Conservation (phyloP, 1,284 basidiomycete species). For the Moniliella sp. region DNA sequence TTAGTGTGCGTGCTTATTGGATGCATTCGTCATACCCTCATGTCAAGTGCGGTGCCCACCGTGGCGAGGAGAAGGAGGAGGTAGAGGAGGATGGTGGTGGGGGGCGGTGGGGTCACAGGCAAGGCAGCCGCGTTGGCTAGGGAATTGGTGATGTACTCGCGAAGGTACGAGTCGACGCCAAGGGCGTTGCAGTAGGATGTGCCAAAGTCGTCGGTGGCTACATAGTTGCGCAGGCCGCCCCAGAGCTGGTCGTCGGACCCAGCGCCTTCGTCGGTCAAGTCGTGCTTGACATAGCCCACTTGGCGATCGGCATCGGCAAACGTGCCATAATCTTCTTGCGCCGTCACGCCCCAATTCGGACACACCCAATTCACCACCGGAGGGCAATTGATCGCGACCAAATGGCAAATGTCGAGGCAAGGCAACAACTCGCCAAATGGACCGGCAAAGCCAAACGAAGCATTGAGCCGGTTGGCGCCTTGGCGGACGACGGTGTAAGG, state of each 20-base stretch:
- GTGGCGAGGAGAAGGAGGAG: too few species aligned
- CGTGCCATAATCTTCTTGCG: conserved; percentile 27
- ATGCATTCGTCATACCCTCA: too few species aligned
- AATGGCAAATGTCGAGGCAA: conserved; percentile 27
- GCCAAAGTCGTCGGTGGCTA: conserved; percentile 28
- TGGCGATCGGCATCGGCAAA: conserved; percentile 25
- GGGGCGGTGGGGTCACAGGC: too few species aligned
- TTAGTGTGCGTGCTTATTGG: too few species aligned
- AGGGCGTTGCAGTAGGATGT: conserved; percentile 28
- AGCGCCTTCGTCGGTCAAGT: neutral
- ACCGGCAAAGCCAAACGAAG: conserved; percentile 4
- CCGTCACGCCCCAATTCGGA: conserved; percentile 26
- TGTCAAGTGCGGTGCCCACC: too few species aligned
- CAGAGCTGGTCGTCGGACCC: conserved; percentile 8
- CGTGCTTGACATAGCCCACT: conserved; percentile 4
- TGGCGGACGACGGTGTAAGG: too few species aligned
- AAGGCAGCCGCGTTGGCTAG: too few species aligned
- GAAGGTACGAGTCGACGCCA: conserved; percentile 19
- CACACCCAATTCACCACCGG: conserved; percentile 24
- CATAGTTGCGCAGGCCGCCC: conserved; percentile 21
- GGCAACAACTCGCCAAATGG: conserved; percentile 28
- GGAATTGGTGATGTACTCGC: too few species aligned
- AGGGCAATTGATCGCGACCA: conserved; percentile 23
- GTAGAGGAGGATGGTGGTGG: too few species aligned
- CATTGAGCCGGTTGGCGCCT: neutral